phyloP scores from a whole-genome alignment of 2,329 filamentous ascomycete species.

The Emergomyces africanus region DNA sequence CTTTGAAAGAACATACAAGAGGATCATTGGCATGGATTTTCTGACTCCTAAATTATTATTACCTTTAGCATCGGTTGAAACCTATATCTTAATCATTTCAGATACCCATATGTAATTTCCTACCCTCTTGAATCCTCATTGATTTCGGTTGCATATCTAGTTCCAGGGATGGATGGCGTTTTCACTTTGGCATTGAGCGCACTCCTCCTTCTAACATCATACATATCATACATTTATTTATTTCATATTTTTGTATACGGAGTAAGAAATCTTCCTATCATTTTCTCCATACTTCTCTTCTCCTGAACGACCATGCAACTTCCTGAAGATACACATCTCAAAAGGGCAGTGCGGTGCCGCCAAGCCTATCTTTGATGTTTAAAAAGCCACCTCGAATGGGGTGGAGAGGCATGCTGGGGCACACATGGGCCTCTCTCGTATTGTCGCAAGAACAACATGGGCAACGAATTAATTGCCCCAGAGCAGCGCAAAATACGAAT shows the following conservation, averaged over 20 bases:
- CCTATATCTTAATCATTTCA: background rate
- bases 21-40: background rate
- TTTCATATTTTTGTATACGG: background rate
- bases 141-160: background rate
- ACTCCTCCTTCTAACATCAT: background rate
- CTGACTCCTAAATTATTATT: background rate
- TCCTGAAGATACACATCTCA: background rate
- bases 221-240: background rate
- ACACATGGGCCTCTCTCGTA: background rate
- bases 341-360: background rate
- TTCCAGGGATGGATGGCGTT: background rate
- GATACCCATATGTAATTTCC: background rate
- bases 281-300: background rate
- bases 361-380: background rate
- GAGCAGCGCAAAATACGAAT: background rate
- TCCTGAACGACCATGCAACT: background rate
- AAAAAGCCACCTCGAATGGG: background rate
- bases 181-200: background rate
- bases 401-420: background rate
- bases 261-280: background rate
- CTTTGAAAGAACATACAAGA: no score
- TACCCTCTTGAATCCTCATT: background rate
- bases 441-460: background rate
- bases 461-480: background rate
- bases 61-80: background rate